Evolutionary conservation across 306 rosid genomes (phyloP).

Genomic region (Astragalus glycyphyllos): DNA sequence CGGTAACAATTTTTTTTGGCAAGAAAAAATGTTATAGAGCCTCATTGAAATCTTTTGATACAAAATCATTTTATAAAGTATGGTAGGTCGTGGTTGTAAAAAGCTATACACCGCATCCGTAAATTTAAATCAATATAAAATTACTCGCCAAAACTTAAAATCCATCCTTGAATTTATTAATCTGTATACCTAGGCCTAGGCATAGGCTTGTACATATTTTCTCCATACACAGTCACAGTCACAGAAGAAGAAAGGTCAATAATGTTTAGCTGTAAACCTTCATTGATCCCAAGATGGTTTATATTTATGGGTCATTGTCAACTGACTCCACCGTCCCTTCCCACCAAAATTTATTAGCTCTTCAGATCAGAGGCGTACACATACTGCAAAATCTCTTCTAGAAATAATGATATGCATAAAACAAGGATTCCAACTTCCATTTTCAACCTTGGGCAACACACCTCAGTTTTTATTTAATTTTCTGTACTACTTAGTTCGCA

Average conservation of each 20-base stretch:
- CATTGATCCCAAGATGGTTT: slow-evolving; percentile 16
- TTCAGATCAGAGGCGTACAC: slow-evolving; percentile 11
- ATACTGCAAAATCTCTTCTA: neutral
- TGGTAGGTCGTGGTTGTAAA: too few species aligned
- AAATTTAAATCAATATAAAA: too few species aligned
- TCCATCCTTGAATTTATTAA: too few species aligned
- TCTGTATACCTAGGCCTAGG: neutral
- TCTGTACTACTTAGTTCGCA: neutral
- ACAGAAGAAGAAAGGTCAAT: slow-evolving; percentile 15
- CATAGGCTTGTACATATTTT: slow-evolving; percentile 32
- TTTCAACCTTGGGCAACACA: slow-evolving; percentile 5
- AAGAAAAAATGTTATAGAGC: too few species aligned
- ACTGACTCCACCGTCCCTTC: slow-evolving; percentile 10
- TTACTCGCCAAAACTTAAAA: too few species aligned
- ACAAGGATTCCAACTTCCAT: neutral
- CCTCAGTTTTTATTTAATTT: neutral
- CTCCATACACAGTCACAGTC: neutral
- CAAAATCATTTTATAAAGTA: too few species aligned
- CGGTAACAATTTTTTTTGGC: too few species aligned
- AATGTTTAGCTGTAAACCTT: slow-evolving; percentile 5
- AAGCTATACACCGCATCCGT: too few species aligned
- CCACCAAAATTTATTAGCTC: slow-evolving; percentile 27
- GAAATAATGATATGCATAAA: neutral
- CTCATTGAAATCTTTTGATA: too few species aligned
- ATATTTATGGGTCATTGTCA: slow-evolving; percentile 19